Percentiles rank a stretch among this genome's conserved stretches.
These are phyloP conservation scores for Aspergillus nidulans DNA, from an alignment of 495 filamentous ascomycete genomes.

Conservation along the genomic window DNA sequence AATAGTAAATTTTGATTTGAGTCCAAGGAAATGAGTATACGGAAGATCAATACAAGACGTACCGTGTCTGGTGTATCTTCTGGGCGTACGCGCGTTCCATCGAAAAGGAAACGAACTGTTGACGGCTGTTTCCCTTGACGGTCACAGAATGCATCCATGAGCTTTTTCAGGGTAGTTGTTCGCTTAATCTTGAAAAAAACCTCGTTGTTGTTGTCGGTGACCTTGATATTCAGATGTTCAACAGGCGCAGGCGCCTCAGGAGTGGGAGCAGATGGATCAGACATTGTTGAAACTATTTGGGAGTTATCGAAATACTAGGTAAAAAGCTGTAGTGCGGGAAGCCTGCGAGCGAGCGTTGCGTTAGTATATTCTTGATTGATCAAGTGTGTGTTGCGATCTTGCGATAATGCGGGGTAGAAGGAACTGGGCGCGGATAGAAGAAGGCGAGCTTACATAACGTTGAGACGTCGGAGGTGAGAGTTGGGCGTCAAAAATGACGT, in stretches of 20 bases:
- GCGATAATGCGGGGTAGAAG: conserved; percentile 9
- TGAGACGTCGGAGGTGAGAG: no score
- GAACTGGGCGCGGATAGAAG: neutral
- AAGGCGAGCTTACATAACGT: neutral
- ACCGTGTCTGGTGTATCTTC: conserved; percentile 90
- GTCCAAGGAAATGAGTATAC: no score
- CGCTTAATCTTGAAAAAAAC: conserved; percentile 99
- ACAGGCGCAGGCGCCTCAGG: conserved; percentile 54
- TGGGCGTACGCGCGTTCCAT: conserved; percentile 83
- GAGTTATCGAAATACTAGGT: neutral
- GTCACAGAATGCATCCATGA: conserved; percentile 99
- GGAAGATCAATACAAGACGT: conserved; percentile 37
- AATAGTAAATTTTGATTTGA: no score
- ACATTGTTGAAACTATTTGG: conserved; percentile 32
- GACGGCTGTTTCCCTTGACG: conserved; percentile 80
- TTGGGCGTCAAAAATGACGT: conserved; percentile 5
- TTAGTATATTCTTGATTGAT: conserved; percentile 9
- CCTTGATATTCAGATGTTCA: conserved; percentile 99
- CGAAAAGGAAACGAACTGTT: conserved; percentile 94
- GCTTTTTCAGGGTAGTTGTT: conserved; percentile 88
- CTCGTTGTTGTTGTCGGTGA: conserved; percentile 99
- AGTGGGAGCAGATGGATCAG: conserved; percentile 35
- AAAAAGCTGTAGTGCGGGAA: neutral
- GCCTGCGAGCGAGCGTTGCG: neutral
- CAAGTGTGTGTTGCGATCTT: neutral